Evolutionary conservation across 148 eudicot genomes (phyloP).

Genomic region (Silene conica): DNA sequence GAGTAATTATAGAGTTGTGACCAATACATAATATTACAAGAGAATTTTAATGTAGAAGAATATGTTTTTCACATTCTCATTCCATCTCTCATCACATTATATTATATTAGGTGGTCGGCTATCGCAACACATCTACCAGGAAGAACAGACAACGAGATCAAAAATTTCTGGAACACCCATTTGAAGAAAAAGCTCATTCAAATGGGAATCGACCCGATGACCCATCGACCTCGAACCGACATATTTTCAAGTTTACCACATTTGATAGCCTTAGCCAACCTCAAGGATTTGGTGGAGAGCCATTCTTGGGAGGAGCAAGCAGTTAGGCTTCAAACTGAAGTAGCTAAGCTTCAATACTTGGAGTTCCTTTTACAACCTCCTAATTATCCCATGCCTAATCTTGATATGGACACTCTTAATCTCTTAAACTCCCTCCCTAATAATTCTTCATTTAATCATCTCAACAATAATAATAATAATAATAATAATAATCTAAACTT

Average conservation of each 20-base stretch:
- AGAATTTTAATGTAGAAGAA: too few relatives aligned
- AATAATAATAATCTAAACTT: slow-evolving; percentile 26
- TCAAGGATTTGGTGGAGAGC: slow-evolving; percentile 64
- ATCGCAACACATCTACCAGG: slow-evolving; percentile 90
- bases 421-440: slow-evolving; percentile 48
- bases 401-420: slow-evolving; percentile 51
- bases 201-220: slow-evolving; percentile 95
- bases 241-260: slow-evolving; percentile 87
- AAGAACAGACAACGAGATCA: slow-evolving; percentile 89
- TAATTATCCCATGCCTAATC: slow-evolving; percentile 25
- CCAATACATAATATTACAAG: too few relatives aligned
- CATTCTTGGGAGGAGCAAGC: slow-evolving; percentile 83
- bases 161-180: slow-evolving; percentile 97
- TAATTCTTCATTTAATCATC: slow-evolving; percentile 27
- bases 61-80: not conserved
- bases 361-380: slow-evolving; percentile 64
- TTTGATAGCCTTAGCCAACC: slow-evolving; percentile 85
- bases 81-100: not conserved
- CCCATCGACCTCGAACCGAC: slow-evolving; percentile 89
- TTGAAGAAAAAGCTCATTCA: slow-evolving; percentile 90
- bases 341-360: slow-evolving; percentile 68
- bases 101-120: slow-evolving; percentile 74
- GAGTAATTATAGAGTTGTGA: not conserved
- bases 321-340: slow-evolving; percentile 61
- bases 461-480: slow-evolving; percentile 20